A percentile compares a stretch with the other conserved stretches of the same genome.
These are phyloP conservation scores for Harrya chromipes DNA, from an alignment of 768 basidiomycete species.

Conservation along the genomic window DNA sequence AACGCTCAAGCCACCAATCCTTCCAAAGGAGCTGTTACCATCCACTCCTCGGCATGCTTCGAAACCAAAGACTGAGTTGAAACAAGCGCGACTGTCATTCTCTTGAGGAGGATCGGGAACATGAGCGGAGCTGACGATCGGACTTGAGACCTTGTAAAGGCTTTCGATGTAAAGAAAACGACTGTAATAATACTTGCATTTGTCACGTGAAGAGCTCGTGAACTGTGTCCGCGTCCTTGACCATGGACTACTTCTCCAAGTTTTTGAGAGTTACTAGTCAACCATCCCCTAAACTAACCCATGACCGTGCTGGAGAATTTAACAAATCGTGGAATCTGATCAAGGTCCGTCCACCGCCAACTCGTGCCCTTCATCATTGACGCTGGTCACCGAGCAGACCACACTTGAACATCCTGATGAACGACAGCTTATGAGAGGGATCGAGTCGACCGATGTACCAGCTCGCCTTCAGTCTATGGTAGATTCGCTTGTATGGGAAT, in stretches of 20 bases:
- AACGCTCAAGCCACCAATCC: conserved; percentile 25
- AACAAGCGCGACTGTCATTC: conserved; percentile 23
- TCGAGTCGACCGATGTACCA: conserved; percentile 79
- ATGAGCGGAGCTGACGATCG: neutral
- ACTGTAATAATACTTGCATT: neutral
- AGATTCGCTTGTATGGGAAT: conserved; percentile 83
- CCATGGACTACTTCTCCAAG: conserved; percentile 86
- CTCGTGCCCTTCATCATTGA: neutral
- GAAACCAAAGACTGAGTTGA: conserved; percentile 10
- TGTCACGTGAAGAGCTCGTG: conserved; percentile 15
- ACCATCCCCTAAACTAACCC: conserved; percentile 43
- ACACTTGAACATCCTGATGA: conserved; percentile 89
- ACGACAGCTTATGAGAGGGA: conserved; percentile 79
- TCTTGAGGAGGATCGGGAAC: neutral
- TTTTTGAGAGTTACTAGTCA: conserved; percentile 52
- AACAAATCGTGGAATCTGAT: conserved; percentile 71
- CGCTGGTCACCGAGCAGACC: conserved; percentile 44
- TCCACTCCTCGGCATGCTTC: conserved; percentile 1
- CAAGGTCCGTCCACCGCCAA: conserved; percentile 46
- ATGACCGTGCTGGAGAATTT: conserved; percentile 74
- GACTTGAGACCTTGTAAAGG: too few relatives aligned
- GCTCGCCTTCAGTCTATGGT: conserved; percentile 74
- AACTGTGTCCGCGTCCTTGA: neutral
- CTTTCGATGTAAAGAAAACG: too few relatives aligned
- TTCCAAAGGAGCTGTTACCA: conserved; percentile 25